These are phyloP conservation scores for Knoxia roxburghii DNA, from an alignment of 257 asterid species.

Conservation along the genomic window DNA sequence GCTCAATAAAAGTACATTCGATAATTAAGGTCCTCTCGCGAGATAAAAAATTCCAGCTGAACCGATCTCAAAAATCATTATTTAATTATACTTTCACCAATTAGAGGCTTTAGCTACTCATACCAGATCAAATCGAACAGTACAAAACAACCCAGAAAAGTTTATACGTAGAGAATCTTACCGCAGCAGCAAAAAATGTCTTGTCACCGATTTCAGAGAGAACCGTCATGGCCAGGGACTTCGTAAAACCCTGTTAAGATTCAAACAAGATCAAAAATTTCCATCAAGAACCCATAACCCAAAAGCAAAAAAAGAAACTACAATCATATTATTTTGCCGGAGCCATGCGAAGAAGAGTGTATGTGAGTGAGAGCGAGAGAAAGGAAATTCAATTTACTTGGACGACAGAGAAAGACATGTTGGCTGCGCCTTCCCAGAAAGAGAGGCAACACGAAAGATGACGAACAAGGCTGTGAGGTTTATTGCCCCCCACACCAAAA, in stretches of 20 bases:
- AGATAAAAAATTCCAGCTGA: background rate
- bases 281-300: conserved; percentile 3
- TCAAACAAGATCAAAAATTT: conserved; percentile 13
- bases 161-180: too few relatives aligned
- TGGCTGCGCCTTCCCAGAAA: background rate
- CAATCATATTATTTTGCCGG: too few relatives aligned
- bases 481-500: background rate
- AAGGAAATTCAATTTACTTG: conserved; percentile 33
- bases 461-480: background rate
- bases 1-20: background rate
- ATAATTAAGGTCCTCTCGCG: background rate
- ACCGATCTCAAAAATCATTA: background rate
- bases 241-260: conserved; percentile 59
- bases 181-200: conserved; percentile 95
- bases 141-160: background rate
- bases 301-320: too few relatives aligned
- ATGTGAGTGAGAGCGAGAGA: background rate
- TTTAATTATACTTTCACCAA: background rate
- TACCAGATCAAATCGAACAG: background rate
- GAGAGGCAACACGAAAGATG: background rate
- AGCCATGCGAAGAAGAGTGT: background rate
- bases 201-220: conserved; percentile 93
- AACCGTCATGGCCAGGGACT: conserved; percentile 92
- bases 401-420: conserved; percentile 34
- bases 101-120: background rate